Percentiles rank a stretch among this genome's conserved stretches.
These are phyloP conservation scores for Fonsecaea pedrosoi DNA, from an alignment of 2,329 filamentous ascomycete species.

Conservation along the genomic window DNA sequence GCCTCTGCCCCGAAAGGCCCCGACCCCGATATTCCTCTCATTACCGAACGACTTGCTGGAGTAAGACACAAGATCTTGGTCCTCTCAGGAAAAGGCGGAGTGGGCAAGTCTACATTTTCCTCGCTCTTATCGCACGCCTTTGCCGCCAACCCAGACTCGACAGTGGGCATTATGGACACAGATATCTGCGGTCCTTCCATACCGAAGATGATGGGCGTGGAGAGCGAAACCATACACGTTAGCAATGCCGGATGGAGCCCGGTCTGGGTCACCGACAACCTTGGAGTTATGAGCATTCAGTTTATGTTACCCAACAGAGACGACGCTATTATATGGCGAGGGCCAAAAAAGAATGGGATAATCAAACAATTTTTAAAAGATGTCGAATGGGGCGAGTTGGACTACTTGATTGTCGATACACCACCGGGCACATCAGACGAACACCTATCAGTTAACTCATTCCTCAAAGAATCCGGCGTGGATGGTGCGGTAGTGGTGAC, in stretches of 20 bases:
- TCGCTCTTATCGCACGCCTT: conserved; percentile 88
- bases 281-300: conserved; percentile 96
- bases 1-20: conserved; percentile 93
- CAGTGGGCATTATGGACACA: conserved; percentile 95
- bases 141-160: conserved; percentile 76
- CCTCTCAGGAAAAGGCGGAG: conserved; percentile 91
- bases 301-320: conserved; percentile 96
- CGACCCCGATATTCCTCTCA: conserved; percentile 89
- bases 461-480: conserved; percentile 87
- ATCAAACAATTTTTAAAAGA: conserved; percentile 99
- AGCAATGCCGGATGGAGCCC: conserved; percentile 89
- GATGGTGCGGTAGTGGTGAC: conserved; percentile 93
- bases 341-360: conserved; percentile 96
- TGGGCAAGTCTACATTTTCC: conserved; percentile 95
- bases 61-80: conserved; percentile 93
- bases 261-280: conserved; percentile 92
- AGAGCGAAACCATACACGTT: conserved; percentile 85
- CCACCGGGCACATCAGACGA: conserved; percentile 95
- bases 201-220: conserved; percentile 97
- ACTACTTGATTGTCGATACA: conserved; percentile 92
- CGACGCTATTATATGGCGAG: conserved; percentile 96
- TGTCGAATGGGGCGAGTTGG: conserved; percentile 95
- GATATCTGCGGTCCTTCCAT: conserved; percentile 97
- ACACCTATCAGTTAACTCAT: conserved; percentile 90
- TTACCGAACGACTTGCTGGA: conserved; percentile 78